Conservation (phyloP, 164 flowering plant genomes). For the Pachysandra terminalis region DNA sequence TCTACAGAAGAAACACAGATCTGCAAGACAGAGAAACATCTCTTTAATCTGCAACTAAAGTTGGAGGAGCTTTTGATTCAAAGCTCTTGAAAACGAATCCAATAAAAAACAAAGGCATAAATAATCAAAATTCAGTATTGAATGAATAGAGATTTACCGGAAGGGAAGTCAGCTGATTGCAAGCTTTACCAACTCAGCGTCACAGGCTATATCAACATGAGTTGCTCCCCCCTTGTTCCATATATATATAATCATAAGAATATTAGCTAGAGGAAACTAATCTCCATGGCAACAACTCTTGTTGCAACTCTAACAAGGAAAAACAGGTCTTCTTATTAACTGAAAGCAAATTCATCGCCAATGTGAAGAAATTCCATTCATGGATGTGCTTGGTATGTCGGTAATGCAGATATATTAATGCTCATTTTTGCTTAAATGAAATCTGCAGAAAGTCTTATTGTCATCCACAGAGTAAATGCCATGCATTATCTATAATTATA, state of each 20-base stretch:
- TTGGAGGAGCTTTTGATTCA: too few relatives aligned
- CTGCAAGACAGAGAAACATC: slow-evolving; percentile 31
- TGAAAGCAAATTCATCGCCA: too few relatives aligned
- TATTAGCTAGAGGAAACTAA: neutral
- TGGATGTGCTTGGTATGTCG: too few relatives aligned
- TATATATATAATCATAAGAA: slow-evolving; percentile 3
- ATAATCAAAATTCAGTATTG: too few relatives aligned
- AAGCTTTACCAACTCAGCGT: slow-evolving; percentile 75
- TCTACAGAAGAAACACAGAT: slow-evolving; percentile 82
- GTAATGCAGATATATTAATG: too few relatives aligned
- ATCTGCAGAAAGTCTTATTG: neutral
- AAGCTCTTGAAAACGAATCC: too few relatives aligned
- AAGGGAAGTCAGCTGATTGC: slow-evolving; percentile 65
- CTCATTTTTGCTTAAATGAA: too few relatives aligned
- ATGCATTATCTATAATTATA: neutral
- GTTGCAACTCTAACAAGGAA: neutral
- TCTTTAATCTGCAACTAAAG: neutral
- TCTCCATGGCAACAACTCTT: neutral
- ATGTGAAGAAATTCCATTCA: too few relatives aligned
- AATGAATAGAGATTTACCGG: slow-evolving; percentile 64
- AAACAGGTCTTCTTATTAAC: too few relatives aligned
- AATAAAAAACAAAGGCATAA: too few relatives aligned
- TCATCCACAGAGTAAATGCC: neutral
- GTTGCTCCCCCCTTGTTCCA: slow-evolving; percentile 93
- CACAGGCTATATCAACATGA: slow-evolving; percentile 91